A percentile compares a stretch with the other conserved stretches of the same genome.
phyloP scores from a whole-genome alignment of 1,284 basidiomycete species.

The Leccinum angustisporum region DNA sequence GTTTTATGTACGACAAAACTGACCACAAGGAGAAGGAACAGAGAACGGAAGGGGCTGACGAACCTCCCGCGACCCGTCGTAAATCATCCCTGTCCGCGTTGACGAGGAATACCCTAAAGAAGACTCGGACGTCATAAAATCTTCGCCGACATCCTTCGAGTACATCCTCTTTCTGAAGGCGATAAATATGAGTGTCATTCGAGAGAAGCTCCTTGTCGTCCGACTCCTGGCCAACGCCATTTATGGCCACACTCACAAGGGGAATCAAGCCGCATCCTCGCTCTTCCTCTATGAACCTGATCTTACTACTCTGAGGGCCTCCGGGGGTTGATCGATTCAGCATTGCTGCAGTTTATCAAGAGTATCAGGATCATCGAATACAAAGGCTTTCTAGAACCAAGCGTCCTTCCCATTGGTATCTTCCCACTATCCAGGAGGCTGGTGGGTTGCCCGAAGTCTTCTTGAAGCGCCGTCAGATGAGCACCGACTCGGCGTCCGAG shows the following conservation, averaged over 20 bases:
- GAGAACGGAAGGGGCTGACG: slow-evolving; percentile 26
- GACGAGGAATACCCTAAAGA: slow-evolving; percentile 56
- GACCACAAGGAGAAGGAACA: no score
- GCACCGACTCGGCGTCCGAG: no score
- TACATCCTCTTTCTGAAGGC: slow-evolving; percentile 74
- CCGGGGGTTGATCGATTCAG: slow-evolving; percentile 91
- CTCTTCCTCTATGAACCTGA: slow-evolving; percentile 97
- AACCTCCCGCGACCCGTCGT: slow-evolving; percentile 39
- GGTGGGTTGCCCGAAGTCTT: slow-evolving; percentile 83
- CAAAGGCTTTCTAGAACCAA: slow-evolving; percentile 82
- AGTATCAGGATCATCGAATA: slow-evolving; percentile 74
- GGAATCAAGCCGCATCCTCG: slow-evolving; percentile 71
- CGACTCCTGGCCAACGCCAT: slow-evolving; percentile 89
- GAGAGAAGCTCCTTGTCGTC: slow-evolving; percentile 80
- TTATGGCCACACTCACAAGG: slow-evolving; percentile 75
- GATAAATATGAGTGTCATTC: slow-evolving; percentile 82
- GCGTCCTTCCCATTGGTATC: slow-evolving; percentile 80
- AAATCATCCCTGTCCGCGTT: slow-evolving; percentile 50
- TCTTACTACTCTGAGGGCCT: slow-evolving; percentile 86
- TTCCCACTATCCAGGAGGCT: slow-evolving; percentile 90
- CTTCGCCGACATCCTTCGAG: slow-evolving; percentile 72
- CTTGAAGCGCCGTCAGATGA: slow-evolving; percentile 32
- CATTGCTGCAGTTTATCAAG: slow-evolving; percentile 84
- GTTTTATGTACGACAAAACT: no score
- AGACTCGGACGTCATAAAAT: slow-evolving; percentile 66